A percentile compares a stretch with the other conserved stretches of the same genome.
These are phyloP conservation scores for Cytospora piceicola DNA, from an alignment of 2,329 filamentous ascomycete species.

Conservation along the genomic window DNA sequence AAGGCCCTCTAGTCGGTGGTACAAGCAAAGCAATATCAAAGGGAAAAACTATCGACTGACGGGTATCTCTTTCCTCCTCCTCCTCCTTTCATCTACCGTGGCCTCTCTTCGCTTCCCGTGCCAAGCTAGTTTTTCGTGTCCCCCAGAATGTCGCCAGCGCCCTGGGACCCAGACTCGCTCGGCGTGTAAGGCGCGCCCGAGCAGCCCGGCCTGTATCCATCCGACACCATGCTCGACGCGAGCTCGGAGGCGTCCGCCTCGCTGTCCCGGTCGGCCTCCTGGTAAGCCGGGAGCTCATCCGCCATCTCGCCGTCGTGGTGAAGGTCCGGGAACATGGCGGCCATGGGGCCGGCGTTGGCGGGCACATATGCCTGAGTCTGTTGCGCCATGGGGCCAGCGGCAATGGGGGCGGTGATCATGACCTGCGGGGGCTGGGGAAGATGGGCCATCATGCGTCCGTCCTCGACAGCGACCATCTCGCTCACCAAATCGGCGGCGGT, in stretches of 20 bases:
- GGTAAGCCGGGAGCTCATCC: slow-evolving; percentile 50
- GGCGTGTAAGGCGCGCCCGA: slow-evolving; percentile 35
- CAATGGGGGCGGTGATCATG: not conserved
- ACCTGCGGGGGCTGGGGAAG: slow-evolving; percentile 10
- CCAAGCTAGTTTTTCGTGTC: slow-evolving; percentile 34
- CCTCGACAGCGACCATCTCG: slow-evolving; percentile 51
- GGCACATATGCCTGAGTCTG: slow-evolving; percentile 19
- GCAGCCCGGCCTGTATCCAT: slow-evolving; percentile 47
- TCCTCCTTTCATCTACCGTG: not conserved
- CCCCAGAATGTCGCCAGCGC: slow-evolving; percentile 32
- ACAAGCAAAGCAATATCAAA: slow-evolving; percentile 24
- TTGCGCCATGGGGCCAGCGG: slow-evolving; percentile 6
- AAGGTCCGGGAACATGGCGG: slow-evolving; percentile 40
- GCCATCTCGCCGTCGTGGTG: slow-evolving; percentile 29
- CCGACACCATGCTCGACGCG: slow-evolving; percentile 45
- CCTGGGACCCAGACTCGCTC: slow-evolving; percentile 31
- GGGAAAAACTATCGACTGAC: slow-evolving; percentile 27
- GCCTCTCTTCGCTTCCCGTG: not conserved
- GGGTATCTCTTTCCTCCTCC: slow-evolving; percentile 22
- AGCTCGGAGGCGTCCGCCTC: slow-evolving; percentile 35
- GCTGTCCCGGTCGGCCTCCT: slow-evolving; percentile 36
- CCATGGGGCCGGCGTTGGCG: slow-evolving; percentile 31
- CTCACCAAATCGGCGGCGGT: slow-evolving; percentile 51
- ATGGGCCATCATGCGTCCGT: slow-evolving; percentile 37
- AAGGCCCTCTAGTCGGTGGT: not conserved